phyloP scores from a whole-genome alignment of 148 eudicot species.

The Nepenthes mirabilis region DNA sequence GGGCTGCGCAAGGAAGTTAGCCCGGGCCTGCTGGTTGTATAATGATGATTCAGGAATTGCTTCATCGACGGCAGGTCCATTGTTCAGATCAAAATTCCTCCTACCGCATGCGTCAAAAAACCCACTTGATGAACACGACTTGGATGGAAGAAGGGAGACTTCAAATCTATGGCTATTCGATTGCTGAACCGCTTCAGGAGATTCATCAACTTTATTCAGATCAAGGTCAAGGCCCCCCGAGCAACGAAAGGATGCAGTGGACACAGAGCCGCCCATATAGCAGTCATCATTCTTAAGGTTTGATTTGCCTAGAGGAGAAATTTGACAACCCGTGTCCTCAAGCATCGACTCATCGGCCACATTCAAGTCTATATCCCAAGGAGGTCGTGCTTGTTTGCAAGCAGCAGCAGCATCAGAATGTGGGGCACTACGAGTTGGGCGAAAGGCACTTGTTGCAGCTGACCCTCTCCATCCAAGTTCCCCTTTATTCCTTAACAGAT shows the following conservation, averaged over 20 bases:
- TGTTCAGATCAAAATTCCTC: constrained; percentile 72
- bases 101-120: constrained; percentile 27
- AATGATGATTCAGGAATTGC: constrained; percentile 15
- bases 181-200: constrained; percentile 34
- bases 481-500: constrained; percentile 44
- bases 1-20: constrained; percentile 28
- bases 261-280: neutral
- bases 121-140: constrained; percentile 19
- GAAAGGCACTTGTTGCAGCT: constrained; percentile 94
- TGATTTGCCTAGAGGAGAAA: constrained; percentile 13
- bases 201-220: constrained; percentile 64
- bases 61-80: constrained; percentile 68
- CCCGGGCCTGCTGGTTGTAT: constrained; percentile 18
- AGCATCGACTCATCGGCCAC: constrained; percentile 54
- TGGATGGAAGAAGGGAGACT: constrained; percentile 11
- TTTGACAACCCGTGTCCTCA: constrained; percentile 41
- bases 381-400: constrained; percentile 23
- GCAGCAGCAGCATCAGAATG: constrained; percentile 11
- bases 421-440: constrained; percentile 33
- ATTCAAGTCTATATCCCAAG: constrained; percentile 65
- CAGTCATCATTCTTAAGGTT: constrained; percentile 9
- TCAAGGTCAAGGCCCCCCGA: constrained; percentile 65
- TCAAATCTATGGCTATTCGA: constrained; percentile 17
- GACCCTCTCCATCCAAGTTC: constrained; percentile 92
- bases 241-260: constrained; percentile 10